Evolutionary conservation across 441 rosid genomes (phyloP).

Genomic region (Populus hybrid): DNA sequence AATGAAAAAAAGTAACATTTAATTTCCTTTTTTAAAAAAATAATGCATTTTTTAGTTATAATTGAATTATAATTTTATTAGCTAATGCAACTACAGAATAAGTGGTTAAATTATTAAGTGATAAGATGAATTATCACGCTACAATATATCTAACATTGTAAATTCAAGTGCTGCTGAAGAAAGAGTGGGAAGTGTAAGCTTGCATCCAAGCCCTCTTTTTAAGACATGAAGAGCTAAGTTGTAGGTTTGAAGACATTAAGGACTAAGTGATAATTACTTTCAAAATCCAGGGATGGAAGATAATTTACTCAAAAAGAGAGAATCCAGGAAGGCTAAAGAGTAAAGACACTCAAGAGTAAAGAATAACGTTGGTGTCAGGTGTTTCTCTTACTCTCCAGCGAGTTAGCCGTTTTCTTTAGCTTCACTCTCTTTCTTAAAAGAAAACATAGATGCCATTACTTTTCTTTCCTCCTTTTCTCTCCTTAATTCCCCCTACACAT

Average conservation of each 20-base stretch:
- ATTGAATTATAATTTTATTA: too few relatives aligned
- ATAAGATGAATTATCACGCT: too few relatives aligned
- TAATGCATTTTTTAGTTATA: too few relatives aligned
- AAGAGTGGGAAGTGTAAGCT: too few relatives aligned
- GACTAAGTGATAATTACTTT: background rate
- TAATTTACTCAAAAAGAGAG: background rate
- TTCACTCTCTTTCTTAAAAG: slow-evolving; percentile 20
- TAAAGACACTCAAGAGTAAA: slow-evolving; percentile 16
- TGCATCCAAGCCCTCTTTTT: too few relatives aligned
- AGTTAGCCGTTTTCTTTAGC: slow-evolving; percentile 50
- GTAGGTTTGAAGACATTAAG: background rate
- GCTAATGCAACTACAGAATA: too few relatives aligned
- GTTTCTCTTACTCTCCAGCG: slow-evolving; percentile 12
- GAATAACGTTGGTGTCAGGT: slow-evolving; percentile 51
- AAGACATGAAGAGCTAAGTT: too few relatives aligned
- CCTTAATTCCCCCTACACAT: slow-evolving; percentile 8
- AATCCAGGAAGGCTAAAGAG: background rate
- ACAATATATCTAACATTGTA: too few relatives aligned
- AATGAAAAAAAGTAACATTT: background rate
- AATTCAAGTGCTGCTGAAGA: too few relatives aligned
- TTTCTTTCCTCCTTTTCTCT: slow-evolving; percentile 9
- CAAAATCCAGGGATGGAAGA: background rate
- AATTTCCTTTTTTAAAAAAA: too few relatives aligned
- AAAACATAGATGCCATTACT: slow-evolving; percentile 32
- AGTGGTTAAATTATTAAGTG: too few relatives aligned